Percentiles rank a stretch among this genome's conserved stretches.
These are phyloP conservation scores for Blastobotrys americana DNA, from an alignment of 805 yeast genomes.

Conservation along the genomic window DNA sequence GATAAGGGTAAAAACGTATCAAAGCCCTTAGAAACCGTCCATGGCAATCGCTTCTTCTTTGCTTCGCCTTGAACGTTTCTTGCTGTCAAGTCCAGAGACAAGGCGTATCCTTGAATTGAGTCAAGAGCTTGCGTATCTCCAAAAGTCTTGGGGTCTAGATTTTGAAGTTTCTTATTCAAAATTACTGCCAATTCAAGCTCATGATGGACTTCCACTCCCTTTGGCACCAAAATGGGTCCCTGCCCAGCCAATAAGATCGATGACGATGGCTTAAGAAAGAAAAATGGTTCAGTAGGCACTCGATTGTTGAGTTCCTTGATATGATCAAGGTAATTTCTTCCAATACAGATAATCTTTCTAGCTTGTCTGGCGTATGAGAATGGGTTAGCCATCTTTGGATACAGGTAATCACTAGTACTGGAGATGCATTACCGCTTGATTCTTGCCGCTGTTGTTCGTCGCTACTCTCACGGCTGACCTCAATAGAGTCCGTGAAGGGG, in stretches of 20 bases:
- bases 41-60: conserved; percentile 87
- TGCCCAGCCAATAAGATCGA: conserved; percentile 56
- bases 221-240: conserved; percentile 80
- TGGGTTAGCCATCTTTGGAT: conserved; percentile 11
- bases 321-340: conserved; percentile 96
- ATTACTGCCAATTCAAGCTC: conserved; percentile 88
- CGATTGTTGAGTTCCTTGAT: conserved; percentile 80
- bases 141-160: conserved; percentile 51
- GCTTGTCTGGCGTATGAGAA: conserved; percentile 14
- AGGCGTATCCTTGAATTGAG: conserved; percentile 76
- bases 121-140: conserved; percentile 62
- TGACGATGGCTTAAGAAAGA: conserved; percentile 84
- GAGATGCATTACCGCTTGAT: too few relatives aligned
- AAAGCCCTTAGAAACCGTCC: conserved; percentile 95
- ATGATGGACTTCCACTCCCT: conserved; percentile 75
- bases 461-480: too few relatives aligned
- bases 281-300: conserved; percentile 81
- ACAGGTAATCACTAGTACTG: too few relatives aligned
- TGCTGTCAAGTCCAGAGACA: conserved; percentile 92
- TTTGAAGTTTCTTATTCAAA: conserved; percentile 54
- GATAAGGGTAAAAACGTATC: conserved; percentile 94
- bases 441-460: too few relatives aligned
- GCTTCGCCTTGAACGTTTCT: conserved; percentile 94
- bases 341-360: conserved; percentile 80
- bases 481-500: too few relatives aligned